Conservation (phyloP, 2,329 filamentous ascomycete species). For the Diaporthe ampelina region DNA sequence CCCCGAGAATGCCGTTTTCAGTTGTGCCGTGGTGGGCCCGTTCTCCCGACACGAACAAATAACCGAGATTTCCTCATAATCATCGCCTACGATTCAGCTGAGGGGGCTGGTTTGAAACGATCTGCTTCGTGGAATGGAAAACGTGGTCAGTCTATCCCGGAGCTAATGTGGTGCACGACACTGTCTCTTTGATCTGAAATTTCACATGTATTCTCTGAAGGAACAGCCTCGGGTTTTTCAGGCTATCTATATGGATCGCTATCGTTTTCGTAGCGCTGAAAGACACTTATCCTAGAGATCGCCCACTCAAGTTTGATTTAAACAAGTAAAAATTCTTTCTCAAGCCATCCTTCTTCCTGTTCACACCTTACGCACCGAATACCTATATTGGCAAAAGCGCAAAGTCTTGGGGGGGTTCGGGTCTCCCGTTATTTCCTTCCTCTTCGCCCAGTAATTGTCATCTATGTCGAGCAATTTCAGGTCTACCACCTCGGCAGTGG, state of each 20-base stretch:
- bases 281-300: not conserved
- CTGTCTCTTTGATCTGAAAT: not conserved
- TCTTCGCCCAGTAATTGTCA: slow-evolving; percentile 27
- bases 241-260: not conserved
- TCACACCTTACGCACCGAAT: slow-evolving; percentile 11
- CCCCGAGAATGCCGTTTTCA: not conserved
- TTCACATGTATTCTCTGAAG: not conserved
- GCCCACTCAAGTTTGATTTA: not conserved
- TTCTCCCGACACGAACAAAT: not conserved
- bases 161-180: not conserved
- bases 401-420: slow-evolving; percentile 11
- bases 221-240: not conserved
- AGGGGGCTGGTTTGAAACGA: not conserved
- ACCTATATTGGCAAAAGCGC: slow-evolving; percentile 22
- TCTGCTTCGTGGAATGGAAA: not conserved
- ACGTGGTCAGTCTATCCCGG: not conserved
- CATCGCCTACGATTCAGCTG: not conserved
- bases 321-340: not conserved
- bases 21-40: not conserved
- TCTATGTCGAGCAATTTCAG: slow-evolving; percentile 2
- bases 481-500: slow-evolving; percentile 27
- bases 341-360: not conserved
- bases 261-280: not conserved
- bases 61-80: not conserved
- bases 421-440: slow-evolving; percentile 17